phyloP scores from a whole-genome alignment of 371 early-diverging fungal species.

The Coemansia sp. region DNA sequence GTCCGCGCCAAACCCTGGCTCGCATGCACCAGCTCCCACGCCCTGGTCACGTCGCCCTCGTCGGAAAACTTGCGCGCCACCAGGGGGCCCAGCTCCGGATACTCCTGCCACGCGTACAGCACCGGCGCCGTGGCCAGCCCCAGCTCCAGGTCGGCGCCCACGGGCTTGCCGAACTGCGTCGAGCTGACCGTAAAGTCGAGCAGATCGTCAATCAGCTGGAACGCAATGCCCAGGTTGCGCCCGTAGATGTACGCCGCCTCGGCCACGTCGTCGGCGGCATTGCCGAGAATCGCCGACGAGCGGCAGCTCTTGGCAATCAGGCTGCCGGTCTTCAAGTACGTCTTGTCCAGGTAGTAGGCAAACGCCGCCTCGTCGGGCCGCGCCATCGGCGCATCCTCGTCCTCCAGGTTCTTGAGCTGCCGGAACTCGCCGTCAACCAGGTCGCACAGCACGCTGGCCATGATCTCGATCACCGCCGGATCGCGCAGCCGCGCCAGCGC shows the following conservation, averaged over 20 bases:
- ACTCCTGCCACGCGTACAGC: constrained; percentile 87
- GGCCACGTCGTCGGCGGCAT: constrained; percentile 65
- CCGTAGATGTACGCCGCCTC: constrained; percentile 84
- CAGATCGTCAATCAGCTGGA: constrained; percentile 88
- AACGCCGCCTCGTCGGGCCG: constrained; percentile 54
- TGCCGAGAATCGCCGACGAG: constrained; percentile 84
- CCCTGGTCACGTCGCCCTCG: constrained; percentile 64
- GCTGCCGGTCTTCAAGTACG: constrained; percentile 93
- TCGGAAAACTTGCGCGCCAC: constrained; percentile 82
- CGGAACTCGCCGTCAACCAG: constrained; percentile 96
- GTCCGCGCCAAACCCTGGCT: constrained; percentile 69
- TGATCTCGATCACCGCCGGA: constrained; percentile 87
- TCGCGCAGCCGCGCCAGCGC: constrained; percentile 85
- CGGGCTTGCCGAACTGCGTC: constrained; percentile 81
- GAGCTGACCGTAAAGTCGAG: constrained; percentile 82
- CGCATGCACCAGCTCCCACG: constrained; percentile 67
- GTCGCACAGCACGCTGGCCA: constrained; percentile 90
- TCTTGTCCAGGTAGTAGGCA: constrained; percentile 91
- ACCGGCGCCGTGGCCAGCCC: constrained; percentile 94
- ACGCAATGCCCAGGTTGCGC: constrained; percentile 86
- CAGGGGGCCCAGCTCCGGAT: constrained; percentile 77
- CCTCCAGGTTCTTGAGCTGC: constrained; percentile 78
- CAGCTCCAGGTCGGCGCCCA: constrained; percentile 80
- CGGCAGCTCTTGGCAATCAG: constrained; percentile 92
- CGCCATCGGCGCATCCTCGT: constrained; percentile 36